phyloP scores from a whole-genome alignment of 805 yeast species.

The Monosporozyma solicola region DNA sequence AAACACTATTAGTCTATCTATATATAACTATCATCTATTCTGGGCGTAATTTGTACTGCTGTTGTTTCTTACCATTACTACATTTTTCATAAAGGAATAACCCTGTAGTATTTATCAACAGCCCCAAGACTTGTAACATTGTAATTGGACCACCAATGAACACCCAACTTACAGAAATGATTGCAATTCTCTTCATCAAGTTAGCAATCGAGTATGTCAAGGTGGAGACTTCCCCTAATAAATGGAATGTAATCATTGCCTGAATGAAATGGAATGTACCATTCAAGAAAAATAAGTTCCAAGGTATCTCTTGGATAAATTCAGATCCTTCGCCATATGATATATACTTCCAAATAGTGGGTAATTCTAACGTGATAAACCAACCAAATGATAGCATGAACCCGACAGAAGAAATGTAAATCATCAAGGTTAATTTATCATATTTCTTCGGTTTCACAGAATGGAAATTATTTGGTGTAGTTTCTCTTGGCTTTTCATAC shows the following conservation, averaged over 20 bases:
- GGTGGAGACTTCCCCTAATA: slow-evolving; percentile 73
- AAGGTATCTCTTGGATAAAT: slow-evolving; percentile 31
- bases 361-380: slow-evolving; percentile 57
- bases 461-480: not conserved
- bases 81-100: slow-evolving; percentile 53
- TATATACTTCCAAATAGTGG: slow-evolving; percentile 20
- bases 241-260: slow-evolving; percentile 70
- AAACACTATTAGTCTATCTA: not conserved
- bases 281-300: slow-evolving; percentile 48
- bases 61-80: slow-evolving; percentile 10
- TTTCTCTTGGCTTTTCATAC: slow-evolving; percentile 4
- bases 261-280: slow-evolving; percentile 75
- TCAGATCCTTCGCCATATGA: slow-evolving; percentile 13
- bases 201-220: slow-evolving; percentile 81
- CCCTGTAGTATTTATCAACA: slow-evolving; percentile 45
- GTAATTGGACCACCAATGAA: slow-evolving; percentile 46
- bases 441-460: slow-evolving; percentile 35
- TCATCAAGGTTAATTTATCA: slow-evolving; percentile 71
- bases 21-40: slow-evolving; percentile 2
- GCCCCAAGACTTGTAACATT: slow-evolving; percentile 40
- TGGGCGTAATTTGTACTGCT: slow-evolving; percentile 4
- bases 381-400: slow-evolving; percentile 63
- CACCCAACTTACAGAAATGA: slow-evolving; percentile 69
- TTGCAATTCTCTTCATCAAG: slow-evolving; percentile 79
- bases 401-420: slow-evolving; percentile 72